phyloP scores from a whole-genome alignment of 371 early-diverging fungal species.

The Rhizomucor pusillus region DNA sequence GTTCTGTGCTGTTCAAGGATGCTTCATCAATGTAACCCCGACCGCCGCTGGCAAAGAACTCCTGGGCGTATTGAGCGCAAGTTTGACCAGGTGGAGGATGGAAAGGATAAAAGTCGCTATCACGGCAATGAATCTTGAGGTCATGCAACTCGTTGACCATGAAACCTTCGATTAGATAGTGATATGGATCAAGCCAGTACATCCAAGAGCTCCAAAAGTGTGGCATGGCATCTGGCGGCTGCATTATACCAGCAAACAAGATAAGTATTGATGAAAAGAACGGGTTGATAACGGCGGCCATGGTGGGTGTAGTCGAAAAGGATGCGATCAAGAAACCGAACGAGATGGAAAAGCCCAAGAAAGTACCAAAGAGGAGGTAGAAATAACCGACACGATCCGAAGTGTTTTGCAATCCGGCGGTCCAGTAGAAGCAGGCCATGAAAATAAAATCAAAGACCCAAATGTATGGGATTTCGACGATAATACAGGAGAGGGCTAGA shows the following conservation, averaged over 20 bases:
- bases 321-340: constrained; percentile 60
- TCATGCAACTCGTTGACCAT: constrained; percentile 68
- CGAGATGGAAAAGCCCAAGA: constrained; percentile 65
- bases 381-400: constrained; percentile 61
- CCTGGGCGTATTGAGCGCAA: constrained; percentile 61
- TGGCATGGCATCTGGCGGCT: constrained; percentile 65
- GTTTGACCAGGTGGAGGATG: constrained; percentile 59
- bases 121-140: constrained; percentile 51
- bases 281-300: constrained; percentile 74
- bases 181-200: constrained; percentile 69
- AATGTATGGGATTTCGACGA: constrained; percentile 66
- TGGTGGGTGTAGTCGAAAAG: constrained; percentile 53
- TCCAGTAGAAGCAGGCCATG: constrained; percentile 71
- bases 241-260: constrained; percentile 74
- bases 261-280: constrained; percentile 70
- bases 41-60: constrained; percentile 47
- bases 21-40: constrained; percentile 56
- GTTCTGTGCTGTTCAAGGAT: constrained; percentile 39
- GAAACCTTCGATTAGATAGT: constrained; percentile 75
- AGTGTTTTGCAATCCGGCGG: constrained; percentile 55
- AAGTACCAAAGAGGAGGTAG: constrained; percentile 58
- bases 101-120: constrained; percentile 46
- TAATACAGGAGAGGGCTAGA: constrained; percentile 37
- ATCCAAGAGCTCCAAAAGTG: constrained; percentile 77
- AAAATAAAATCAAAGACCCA: constrained; percentile 41